Base-by-base conservation (phyloP, 352 stramenopile genomes). In the Thalassiosira mediterranea region DNA sequence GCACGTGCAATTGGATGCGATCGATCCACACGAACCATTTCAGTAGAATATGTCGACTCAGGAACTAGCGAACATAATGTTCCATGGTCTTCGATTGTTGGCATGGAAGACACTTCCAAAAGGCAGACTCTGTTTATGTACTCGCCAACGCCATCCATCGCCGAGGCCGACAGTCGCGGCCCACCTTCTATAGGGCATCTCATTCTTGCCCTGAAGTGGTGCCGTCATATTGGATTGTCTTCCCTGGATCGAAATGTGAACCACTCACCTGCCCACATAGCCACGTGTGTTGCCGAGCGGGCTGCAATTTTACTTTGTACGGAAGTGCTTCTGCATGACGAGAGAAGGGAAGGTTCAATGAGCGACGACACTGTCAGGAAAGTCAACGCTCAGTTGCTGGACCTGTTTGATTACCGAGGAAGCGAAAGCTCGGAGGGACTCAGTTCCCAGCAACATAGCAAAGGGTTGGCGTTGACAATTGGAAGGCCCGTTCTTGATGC, bases 191-290 rank as follows among this genome's bases (percentile, higher is more conserved):
- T 84, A 38, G 81, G 81, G n/a, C 66, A 90, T 57, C 68, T 88
- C 3, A 83, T 88, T 28, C 63, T 90, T 51, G 64, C 76, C 37
- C 60, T 90, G 0, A 72, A 77, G 11, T 90, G 84, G 84, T 87
- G 81, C 53, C 73, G 83, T 29, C 81, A 90, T 53, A 53, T 48
- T 40, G 56, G 17, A 51, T 71, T 31, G 13, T 11, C 37, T 49
- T 61, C 23, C n/a, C 31, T 56, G 47, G 23, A 28, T n/a, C 21
- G 17, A 17, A 60, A 77, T 32, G n/a, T n/a, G 8, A 47, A 31
- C 37, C 51, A 47, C 11, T 53, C 15, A 21, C 34, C 49, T 32
- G 1, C n/a, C 10, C 11, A 69, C 25, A 26, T 83, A 21, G 56
- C 72, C 17, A 64, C 56, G 17, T 69, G 64, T 46, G 52, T 90